Base-by-base conservation (phyloP, 129 eudicot genomes). In the Flaveria linearis region DNA sequence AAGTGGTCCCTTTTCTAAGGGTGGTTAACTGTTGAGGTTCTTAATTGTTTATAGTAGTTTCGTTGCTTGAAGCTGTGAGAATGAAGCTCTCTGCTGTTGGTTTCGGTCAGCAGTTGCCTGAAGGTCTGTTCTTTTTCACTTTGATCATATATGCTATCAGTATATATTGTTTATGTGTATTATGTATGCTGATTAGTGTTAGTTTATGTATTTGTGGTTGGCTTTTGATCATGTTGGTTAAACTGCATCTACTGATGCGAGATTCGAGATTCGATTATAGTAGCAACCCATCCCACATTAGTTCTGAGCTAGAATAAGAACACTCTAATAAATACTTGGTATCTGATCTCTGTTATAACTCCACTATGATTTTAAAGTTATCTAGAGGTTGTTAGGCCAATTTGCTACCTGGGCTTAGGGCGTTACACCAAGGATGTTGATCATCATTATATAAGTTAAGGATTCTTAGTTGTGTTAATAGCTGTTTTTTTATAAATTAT, bases 61-160 rank as follows among this genome's bases (percentile, higher is more conserved):
- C 49, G 71, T 62, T 50, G 63, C 70, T 71, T 74, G 75, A 74
- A 62, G 73, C 83, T 68, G 80, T 78, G 68, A 62, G 74, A 68
- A 87, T 87, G 92, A 87, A 81, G 82, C 84, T 85, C 22, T 87
- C 95, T 69, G 84, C 92, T 71, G 72, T 83, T 20, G 98, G 87
- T 64, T 93, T 85, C 55, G 82, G 82, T 85, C 89, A 90, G 82
- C 96, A 85, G 76, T 69, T 86, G 58, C 91, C 88, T 5, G 98
- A 87, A 80, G 92, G 92, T 87, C 3, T 74, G 84, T 67, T 55
- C 41, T 30, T 36, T 69, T 80, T 74, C 12, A 10, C 9, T 62
- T 73, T 46, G 51, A 73, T 79, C 50, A 18, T 25, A 15, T 53
- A 17, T 77, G 43, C 45, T 28, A 70, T 58, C 15, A 46, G 3